phyloP scores from a whole-genome alignment of 2,329 filamentous ascomycete species.

The Aspergillus bombycis region DNA sequence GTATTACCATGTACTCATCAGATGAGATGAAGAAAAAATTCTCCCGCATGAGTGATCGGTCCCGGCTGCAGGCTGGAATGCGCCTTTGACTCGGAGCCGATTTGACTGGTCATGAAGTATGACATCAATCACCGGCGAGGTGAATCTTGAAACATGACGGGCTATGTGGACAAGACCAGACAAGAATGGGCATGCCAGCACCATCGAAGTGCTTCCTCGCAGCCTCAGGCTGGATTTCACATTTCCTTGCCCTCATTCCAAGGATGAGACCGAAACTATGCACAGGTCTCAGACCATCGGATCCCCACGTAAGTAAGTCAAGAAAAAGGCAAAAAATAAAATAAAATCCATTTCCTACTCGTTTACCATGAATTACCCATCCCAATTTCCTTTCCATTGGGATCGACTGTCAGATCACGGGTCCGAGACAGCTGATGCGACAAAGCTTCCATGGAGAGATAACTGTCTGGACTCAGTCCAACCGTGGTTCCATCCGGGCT shows the following conservation, averaged over 20 bases:
- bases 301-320: constrained; percentile 3
- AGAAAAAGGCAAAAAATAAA: constrained; percentile 1
- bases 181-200: background rate
- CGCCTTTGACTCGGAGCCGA: background rate
- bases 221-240: background rate
- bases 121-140: background rate
- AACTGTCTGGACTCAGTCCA: constrained; percentile 10
- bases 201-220: no score
- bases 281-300: constrained; percentile 2
- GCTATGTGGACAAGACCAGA: background rate
- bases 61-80: background rate
- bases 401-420: constrained; percentile 23
- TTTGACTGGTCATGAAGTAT: constrained; percentile 6
- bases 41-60: constrained; percentile 3
- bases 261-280: background rate
- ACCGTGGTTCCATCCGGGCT: constrained; percentile 13
- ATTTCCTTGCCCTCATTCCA: background rate
- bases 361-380: constrained; percentile 3
- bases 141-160: background rate
- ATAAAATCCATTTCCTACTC: background rate
- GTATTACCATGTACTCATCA: constrained; percentile 5
- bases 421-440: constrained; percentile 9
- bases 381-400: constrained; percentile 19
- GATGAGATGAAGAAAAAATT: constrained; percentile 4
- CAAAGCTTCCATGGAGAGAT: background rate